Evolutionary conservation across 2,329 filamentous ascomycete genomes (phyloP).

Genomic region (Orbilia ellipsospora): DNA sequence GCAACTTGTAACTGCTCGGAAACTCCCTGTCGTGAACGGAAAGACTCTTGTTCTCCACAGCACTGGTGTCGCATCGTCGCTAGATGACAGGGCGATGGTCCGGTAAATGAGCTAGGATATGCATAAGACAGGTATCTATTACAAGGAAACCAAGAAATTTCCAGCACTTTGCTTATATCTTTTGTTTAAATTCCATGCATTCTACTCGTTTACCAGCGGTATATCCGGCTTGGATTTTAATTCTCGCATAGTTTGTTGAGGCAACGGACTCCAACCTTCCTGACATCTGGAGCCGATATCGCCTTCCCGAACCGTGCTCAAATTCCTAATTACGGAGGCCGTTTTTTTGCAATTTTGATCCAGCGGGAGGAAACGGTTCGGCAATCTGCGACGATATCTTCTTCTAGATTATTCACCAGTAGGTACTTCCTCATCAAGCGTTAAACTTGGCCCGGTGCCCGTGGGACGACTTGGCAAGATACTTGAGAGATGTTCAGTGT

Average conservation of each 20-base stretch:
- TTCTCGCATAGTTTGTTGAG: slow-evolving; percentile 21
- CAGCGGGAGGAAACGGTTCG: slow-evolving; percentile 22
- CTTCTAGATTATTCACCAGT: too few relatives aligned
- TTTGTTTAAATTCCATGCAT: slow-evolving; percentile 10
- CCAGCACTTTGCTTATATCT: slow-evolving; percentile 9
- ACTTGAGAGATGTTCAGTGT: not conserved
- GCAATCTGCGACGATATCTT: slow-evolving; percentile 47
- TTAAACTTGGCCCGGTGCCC: too few relatives aligned
- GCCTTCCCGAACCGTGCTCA: slow-evolving; percentile 35
- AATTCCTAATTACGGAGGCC: slow-evolving; percentile 26
- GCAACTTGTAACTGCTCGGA: not conserved
- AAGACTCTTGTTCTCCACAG: slow-evolving; percentile 35
- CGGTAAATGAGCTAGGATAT: slow-evolving; percentile 52
- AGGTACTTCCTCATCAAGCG: too few relatives aligned
- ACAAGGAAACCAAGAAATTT: slow-evolving; percentile 15
- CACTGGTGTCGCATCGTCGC: slow-evolving; percentile 28
- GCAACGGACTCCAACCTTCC: not conserved
- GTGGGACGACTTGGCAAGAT: too few relatives aligned
- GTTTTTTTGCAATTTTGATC: slow-evolving; percentile 3
- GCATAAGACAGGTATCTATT: slow-evolving; percentile 36
- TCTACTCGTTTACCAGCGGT: not conserved
- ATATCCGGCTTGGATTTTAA: slow-evolving; percentile 20
- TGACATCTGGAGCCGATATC: slow-evolving; percentile 39
- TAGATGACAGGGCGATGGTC: slow-evolving; percentile 22
- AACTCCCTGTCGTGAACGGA: slow-evolving; percentile 27